phyloP scores from a whole-genome alignment of 2,329 filamentous ascomycete genomes.

The Alternaria brassicicola region DNA sequence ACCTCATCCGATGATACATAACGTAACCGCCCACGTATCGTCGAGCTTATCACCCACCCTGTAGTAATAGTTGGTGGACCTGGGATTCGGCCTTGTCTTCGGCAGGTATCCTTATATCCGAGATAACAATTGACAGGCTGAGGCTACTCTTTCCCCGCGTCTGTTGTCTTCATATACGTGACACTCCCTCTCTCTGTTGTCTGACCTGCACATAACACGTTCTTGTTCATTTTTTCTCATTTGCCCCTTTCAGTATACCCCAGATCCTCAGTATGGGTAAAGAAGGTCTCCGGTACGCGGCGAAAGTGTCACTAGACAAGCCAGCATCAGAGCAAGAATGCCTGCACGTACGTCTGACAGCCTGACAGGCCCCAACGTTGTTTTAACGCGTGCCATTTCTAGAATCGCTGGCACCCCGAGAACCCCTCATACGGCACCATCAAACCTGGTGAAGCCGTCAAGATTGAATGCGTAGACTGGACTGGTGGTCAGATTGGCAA shows the following conservation, averaged over 20 bases:
- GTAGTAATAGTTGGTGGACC: constrained; percentile 16
- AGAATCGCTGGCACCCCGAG: constrained; percentile 95
- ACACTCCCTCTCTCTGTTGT: constrained; percentile 7
- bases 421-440: constrained; percentile 75
- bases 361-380: not conserved
- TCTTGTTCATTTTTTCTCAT: not conserved
- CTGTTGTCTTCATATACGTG: constrained; percentile 19
- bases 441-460: constrained; percentile 83
- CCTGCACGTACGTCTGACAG: constrained; percentile 65
- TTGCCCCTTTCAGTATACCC: not conserved
- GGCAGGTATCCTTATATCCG: constrained; percentile 21
- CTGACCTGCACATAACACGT: not conserved
- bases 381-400: not conserved
- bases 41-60: constrained; percentile 44
- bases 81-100: constrained; percentile 15
- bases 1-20: constrained; percentile 41
- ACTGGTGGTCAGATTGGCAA: constrained; percentile 79
- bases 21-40: constrained; percentile 42
- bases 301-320: constrained; percentile 75
- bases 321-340: constrained; percentile 72
- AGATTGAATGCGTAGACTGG: constrained; percentile 91
- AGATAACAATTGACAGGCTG: constrained; percentile 28
- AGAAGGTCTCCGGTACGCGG: constrained; percentile 69
- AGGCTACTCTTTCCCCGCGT: constrained; percentile 23
- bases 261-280: constrained; percentile 51